These are phyloP conservation scores for Pythium phragmitis DNA, from an alignment of 352 stramenopile genomes.

Conservation along the genomic window DNA sequence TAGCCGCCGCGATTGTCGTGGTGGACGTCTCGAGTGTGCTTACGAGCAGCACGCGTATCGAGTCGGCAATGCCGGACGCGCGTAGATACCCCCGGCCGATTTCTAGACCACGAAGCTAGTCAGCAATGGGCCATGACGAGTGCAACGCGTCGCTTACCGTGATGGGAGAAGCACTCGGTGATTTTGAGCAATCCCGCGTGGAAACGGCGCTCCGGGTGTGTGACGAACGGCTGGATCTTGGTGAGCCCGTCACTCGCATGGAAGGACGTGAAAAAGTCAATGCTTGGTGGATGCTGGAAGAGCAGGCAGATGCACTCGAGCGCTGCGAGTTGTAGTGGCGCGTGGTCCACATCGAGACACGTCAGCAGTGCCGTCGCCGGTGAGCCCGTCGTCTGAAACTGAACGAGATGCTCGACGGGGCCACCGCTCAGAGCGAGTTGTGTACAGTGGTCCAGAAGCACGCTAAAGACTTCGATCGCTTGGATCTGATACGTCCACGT, in stretches of 20 bases:
- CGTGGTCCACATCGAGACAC: slow-evolving; percentile 33
- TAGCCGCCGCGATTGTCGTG: slow-evolving; percentile 17
- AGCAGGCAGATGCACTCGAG: slow-evolving; percentile 41
- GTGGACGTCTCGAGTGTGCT: slow-evolving; percentile 10
- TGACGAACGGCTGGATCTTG: slow-evolving; percentile 29
- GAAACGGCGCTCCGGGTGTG: slow-evolving; percentile 38
- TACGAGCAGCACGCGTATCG: neutral
- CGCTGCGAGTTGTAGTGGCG: slow-evolving; percentile 33
- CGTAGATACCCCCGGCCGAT: slow-evolving; percentile 23
- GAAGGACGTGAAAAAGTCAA: slow-evolving; percentile 34
- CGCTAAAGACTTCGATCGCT: slow-evolving; percentile 28
- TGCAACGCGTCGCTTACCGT: slow-evolving; percentile 27
- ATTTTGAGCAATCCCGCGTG: slow-evolving; percentile 44
- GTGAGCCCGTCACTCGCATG: slow-evolving; percentile 29
- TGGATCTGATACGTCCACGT: slow-evolving; percentile 13
- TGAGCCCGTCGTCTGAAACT: slow-evolving; percentile 36
- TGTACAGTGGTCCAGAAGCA: slow-evolving; percentile 25
- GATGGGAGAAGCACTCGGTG: slow-evolving; percentile 47
- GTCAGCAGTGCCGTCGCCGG: slow-evolving; percentile 35
- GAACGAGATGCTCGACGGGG: neutral
- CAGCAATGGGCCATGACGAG: neutral
- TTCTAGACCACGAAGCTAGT: slow-evolving; percentile 9
- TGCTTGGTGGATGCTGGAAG: slow-evolving; percentile 29
- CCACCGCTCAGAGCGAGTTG: neutral
- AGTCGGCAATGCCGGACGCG: neutral